A percentile compares a stretch with the other conserved stretches of the same genome.
These are phyloP conservation scores for Nannochloris sp. DNA, from an alignment of 139 green algal species.

Conservation along the genomic window DNA sequence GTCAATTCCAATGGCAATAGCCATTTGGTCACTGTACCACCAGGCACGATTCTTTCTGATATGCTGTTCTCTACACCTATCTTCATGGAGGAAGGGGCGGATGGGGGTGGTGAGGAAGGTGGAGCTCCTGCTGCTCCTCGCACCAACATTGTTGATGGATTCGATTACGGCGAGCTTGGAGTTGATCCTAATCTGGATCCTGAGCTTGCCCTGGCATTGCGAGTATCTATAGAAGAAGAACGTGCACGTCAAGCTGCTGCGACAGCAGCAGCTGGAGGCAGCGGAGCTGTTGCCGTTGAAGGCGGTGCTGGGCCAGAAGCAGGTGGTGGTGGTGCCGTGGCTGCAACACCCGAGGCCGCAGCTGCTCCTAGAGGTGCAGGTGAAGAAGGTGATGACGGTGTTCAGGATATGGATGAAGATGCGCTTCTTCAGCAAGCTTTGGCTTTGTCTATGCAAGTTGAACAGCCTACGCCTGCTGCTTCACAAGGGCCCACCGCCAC, in stretches of 20 bases:
- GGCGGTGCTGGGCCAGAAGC: neutral
- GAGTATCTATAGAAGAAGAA: constrained; percentile 97
- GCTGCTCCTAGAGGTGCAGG: neutral
- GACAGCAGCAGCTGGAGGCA: constrained; percentile 18
- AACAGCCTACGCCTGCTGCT: constrained; percentile 8
- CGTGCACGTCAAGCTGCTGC: constrained; percentile 72
- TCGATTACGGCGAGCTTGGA: constrained; percentile 76
- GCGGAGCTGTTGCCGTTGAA: constrained; percentile 6
- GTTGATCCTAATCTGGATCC: constrained; percentile 97
- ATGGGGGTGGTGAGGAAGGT: constrained; percentile 23
- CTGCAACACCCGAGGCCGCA: neutral
- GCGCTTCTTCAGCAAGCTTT: constrained; percentile 78
- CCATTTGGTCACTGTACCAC: constrained; percentile 85
- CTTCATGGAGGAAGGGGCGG: constrained; percentile 39
- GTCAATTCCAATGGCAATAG: constrained; percentile 94
- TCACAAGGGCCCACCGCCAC: neutral
- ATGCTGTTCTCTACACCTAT: constrained; percentile 89
- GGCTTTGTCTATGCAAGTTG: constrained; percentile 82
- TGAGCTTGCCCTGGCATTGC: constrained; percentile 75
- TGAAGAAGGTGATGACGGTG: constrained; percentile 14
- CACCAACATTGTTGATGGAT: constrained; percentile 46
- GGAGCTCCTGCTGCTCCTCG: constrained; percentile 11
- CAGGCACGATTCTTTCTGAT: constrained; percentile 83
- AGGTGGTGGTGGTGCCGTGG: neutral
- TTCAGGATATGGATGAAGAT: constrained; percentile 70